Conservation (phyloP, 257 asterid species). For the Agastache rugosa region DNA sequence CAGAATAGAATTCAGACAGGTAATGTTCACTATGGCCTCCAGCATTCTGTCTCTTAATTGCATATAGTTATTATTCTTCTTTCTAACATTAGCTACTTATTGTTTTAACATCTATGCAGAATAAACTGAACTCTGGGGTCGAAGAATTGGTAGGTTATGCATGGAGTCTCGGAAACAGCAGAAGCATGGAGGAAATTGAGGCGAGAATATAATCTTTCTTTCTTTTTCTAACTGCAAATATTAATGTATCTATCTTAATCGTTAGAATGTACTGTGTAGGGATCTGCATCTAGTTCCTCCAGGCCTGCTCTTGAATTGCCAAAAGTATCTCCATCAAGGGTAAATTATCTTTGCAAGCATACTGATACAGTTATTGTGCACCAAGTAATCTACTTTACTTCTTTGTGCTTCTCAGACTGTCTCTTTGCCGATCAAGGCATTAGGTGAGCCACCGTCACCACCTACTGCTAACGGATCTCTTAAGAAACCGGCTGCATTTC, state of each 20-base stretch:
- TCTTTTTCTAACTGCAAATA: constrained; percentile 21
- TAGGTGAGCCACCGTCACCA: constrained; percentile 62
- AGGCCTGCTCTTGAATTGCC: constrained; percentile 70
- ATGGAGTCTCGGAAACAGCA: constrained; percentile 48
- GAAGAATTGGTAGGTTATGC: constrained; percentile 60
- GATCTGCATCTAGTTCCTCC: constrained; percentile 53
- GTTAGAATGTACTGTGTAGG: constrained; percentile 49
- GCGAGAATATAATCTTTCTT: constrained; percentile 46
- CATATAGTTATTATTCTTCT: constrained; percentile 14
- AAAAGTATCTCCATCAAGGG: constrained; percentile 70
- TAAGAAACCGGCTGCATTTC: constrained; percentile 41
- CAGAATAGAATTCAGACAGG: constrained; percentile 91
- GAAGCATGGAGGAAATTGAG: constrained; percentile 64
- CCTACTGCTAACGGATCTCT: constrained; percentile 53
- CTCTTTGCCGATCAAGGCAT: constrained; percentile 58
- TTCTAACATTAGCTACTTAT: constrained; percentile 18
- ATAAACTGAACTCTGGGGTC: constrained; percentile 59
- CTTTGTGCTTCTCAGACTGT: constrained; percentile 50
- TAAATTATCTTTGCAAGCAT: constrained; percentile 36
- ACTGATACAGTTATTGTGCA: neutral
- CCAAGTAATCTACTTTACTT: constrained; percentile 22
- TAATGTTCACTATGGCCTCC: constrained; percentile 33
- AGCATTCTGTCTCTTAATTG: constrained; percentile 12
- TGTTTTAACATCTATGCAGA: constrained; percentile 49
- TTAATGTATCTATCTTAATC: constrained; percentile 28